phyloP scores from a whole-genome alignment of 2,329 filamentous ascomycete species.

The Colletotrichum brevisporum region DNA sequence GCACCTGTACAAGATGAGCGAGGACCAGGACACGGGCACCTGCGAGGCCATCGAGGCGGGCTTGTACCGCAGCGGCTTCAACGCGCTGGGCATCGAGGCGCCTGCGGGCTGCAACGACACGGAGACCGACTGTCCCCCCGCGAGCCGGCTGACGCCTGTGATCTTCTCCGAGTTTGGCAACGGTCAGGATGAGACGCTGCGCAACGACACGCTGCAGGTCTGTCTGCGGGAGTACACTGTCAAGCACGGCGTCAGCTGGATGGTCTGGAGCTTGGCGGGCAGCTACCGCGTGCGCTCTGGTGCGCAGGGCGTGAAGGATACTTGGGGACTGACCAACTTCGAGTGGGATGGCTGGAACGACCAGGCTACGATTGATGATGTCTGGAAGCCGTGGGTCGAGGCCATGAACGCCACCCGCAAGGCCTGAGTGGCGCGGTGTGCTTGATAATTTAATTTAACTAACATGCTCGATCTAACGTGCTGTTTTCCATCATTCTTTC shows the following conservation, averaged over 20 bases:
- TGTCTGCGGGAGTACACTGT: conserved; percentile 61
- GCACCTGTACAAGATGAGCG: conserved; percentile 53
- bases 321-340: conserved; percentile 62
- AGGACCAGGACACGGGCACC: conserved; percentile 58
- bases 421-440: conserved; percentile 42
- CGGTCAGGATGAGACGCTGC: conserved; percentile 57
- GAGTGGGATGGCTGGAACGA: conserved; percentile 64
- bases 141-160: conserved; percentile 59
- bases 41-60: conserved; percentile 63
- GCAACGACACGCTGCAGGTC: conserved; percentile 52
- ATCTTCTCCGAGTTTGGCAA: conserved; percentile 64
- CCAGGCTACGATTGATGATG: conserved; percentile 59
- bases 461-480: no score
- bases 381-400: conserved; percentile 66
- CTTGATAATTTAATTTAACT: not conserved
- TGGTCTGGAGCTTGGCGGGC: conserved; percentile 65
- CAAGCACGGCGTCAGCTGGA: conserved; percentile 61
- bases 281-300: conserved; percentile 64
- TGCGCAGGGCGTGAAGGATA: conserved; percentile 60
- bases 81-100: conserved; percentile 51
- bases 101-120: conserved; percentile 51
- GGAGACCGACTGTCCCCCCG: conserved; percentile 53
- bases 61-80: conserved; percentile 65
- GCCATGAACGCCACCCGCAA: conserved; percentile 57
- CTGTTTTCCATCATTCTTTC: no score